Percentiles rank a stretch among this genome's conserved stretches.
Evolutionary conservation across 164 flowering plant genomes (phyloP).

Genomic region (Houttuynia cordata): DNA sequence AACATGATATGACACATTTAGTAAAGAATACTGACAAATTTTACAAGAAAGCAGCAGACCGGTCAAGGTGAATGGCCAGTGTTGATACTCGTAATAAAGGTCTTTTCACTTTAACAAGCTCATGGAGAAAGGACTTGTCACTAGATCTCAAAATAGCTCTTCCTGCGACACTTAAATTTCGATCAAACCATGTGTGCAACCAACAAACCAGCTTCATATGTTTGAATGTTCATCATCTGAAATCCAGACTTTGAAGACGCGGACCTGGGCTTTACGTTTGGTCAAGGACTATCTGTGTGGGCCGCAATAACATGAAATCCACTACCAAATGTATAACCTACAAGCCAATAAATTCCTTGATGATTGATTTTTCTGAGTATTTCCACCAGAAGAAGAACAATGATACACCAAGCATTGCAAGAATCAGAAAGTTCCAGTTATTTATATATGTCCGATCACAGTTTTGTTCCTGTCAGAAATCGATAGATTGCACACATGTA

Average conservation of each 20-base stretch:
- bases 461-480: no score
- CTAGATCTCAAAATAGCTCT: constrained; percentile 62
- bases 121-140: constrained; percentile 65
- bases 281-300: constrained; percentile 91
- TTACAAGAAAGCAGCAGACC: constrained; percentile 29
- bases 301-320: constrained; percentile 93
- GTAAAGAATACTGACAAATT: background rate
- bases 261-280: no score
- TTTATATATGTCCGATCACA: no score
- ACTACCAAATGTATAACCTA: constrained; percentile 64
- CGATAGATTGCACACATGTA: no score
- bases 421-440: no score
- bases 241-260: constrained; percentile 67
- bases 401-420: background rate
- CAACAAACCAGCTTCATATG: constrained; percentile 92
- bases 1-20: background rate
- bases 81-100: constrained; percentile 84
- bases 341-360: constrained; percentile 9
- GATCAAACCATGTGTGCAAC: constrained; percentile 99
- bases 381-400: background rate
- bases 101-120: constrained; percentile 82
- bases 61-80: constrained; percentile 88
- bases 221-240: constrained; percentile 85
- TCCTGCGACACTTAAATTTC: constrained; percentile 84
- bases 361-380: background rate